These are phyloP conservation scores for Clavispora vitiphila DNA, from an alignment of 805 yeast genomes.

Conservation along the genomic window DNA sequence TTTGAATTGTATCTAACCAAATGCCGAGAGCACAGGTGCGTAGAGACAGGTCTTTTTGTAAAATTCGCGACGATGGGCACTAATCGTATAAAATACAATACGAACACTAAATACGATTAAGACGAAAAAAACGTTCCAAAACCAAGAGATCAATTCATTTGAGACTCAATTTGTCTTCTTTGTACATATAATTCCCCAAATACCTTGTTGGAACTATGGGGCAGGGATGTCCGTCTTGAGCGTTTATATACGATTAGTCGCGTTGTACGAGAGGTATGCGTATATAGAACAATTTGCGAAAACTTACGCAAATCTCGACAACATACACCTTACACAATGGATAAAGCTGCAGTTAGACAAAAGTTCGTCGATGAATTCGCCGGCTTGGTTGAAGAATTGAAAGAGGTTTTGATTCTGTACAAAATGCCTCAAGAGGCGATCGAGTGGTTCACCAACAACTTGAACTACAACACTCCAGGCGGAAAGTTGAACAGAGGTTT, in stretches of 20 bases:
- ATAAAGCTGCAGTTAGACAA: conserved; percentile 39
- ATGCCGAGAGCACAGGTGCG: too few relatives aligned
- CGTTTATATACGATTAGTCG: too few relatives aligned
- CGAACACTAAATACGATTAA: background rate
- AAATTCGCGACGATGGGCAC: background rate
- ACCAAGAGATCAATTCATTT: background rate
- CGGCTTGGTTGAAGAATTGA: conserved; percentile 69
- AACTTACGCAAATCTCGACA: background rate
- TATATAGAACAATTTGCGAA: background rate
- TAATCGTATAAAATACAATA: background rate
- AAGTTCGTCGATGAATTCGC: conserved; percentile 70
- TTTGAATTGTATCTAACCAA: too few relatives aligned
- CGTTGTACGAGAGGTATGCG: background rate
- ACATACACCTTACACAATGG: conserved; percentile 13
- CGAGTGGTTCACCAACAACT: conserved; percentile 70
- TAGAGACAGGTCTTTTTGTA: background rate
- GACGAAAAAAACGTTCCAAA: background rate
- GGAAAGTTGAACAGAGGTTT: conserved; percentile 96
- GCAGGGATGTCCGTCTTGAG: background rate
- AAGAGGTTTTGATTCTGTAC: conserved; percentile 54
- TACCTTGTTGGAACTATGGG: too few relatives aligned
- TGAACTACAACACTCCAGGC: conserved; percentile 88
- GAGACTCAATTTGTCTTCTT: background rate
- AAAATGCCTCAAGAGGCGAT: conserved; percentile 85
- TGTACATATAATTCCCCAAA: too few relatives aligned